Evolutionary conservation across 768 basidiomycete genomes (phyloP).

Genomic region (Russula virescens): DNA sequence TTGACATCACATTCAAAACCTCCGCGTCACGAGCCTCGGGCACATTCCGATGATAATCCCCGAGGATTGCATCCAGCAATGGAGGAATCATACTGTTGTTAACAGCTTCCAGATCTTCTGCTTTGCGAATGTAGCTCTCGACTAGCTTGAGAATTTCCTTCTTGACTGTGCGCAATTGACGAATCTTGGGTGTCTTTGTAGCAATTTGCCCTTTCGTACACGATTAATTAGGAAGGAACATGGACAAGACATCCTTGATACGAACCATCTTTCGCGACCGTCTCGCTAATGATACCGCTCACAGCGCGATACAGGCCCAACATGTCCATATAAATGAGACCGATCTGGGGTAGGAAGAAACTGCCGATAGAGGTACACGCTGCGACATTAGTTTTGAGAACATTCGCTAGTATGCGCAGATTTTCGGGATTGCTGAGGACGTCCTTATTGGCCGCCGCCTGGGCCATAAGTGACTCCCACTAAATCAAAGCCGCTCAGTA

Average conservation of each 20-base stretch:
- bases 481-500: conserved; percentile 32
- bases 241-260: background rate
- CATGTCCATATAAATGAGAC: conserved; percentile 96
- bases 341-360: conserved; percentile 96
- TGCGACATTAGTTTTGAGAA: conserved; percentile 97
- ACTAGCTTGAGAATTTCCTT: conserved; percentile 97
- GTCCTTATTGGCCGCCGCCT: conserved; percentile 88
- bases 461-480: conserved; percentile 98
- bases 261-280: conserved; percentile 78
- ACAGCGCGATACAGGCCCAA: conserved; percentile 96
- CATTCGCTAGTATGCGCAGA: conserved; percentile 94
- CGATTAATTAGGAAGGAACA: conserved; percentile 13
- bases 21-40: conserved; percentile 93
- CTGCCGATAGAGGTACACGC: conserved; percentile 96
- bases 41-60: conserved; percentile 93
- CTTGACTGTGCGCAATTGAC: conserved; percentile 92
- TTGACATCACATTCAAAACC: conserved; percentile 95
- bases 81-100: conserved; percentile 92
- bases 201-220: conserved; percentile 66
- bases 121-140: conserved; percentile 96
- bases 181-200: conserved; percentile 94
- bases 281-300: conserved; percentile 92
- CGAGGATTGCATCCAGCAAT: conserved; percentile 93
- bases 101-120: conserved; percentile 92
- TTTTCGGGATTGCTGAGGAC: conserved; percentile 88